These are phyloP conservation scores for Xylariales sp. DNA, from an alignment of 2,329 filamentous ascomycete species.

Conservation along the genomic window DNA sequence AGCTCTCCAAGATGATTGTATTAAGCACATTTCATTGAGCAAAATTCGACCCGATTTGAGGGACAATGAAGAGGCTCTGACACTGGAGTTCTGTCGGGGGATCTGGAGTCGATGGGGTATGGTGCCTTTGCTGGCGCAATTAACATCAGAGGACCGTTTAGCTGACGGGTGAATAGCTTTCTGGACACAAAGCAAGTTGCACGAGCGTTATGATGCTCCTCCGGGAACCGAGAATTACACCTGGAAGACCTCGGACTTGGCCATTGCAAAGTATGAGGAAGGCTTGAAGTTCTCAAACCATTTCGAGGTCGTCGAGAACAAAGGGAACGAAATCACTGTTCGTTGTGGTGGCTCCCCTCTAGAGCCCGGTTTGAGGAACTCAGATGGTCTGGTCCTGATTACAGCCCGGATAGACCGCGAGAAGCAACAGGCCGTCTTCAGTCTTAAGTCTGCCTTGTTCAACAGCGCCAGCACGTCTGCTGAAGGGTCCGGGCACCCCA, in stretches of 20 bases:
- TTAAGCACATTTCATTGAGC: conserved; percentile 56
- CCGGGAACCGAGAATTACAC: conserved; percentile 25
- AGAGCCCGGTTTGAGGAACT: conserved; percentile 21
- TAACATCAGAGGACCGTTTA: conserved; percentile 1
- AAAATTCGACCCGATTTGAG: conserved; percentile 63
- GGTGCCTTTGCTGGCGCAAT: conserved; percentile 18
- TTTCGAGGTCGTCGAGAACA: conserved; percentile 28
- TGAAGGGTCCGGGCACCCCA: conserved; percentile 15
- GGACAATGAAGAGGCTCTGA: conserved; percentile 52
- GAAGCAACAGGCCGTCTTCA: conserved; percentile 23
- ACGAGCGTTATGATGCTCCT: conserved; percentile 26
- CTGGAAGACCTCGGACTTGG: conserved; percentile 25
- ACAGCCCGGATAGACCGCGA: conserved; percentile 25
- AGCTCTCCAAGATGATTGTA: conserved; percentile 58
- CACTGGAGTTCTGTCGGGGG: conserved; percentile 62
- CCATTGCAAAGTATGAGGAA: conserved; percentile 20
- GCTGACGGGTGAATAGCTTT: conserved; percentile 39
- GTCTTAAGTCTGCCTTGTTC: conserved; percentile 26
- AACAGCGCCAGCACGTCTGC: conserved; percentile 20
- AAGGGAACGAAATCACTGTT: conserved; percentile 23
- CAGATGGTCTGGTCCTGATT: conserved; percentile 26
- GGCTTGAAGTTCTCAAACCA: conserved; percentile 28
- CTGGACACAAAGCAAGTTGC: conserved; percentile 25
- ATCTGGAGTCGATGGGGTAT: conserved; percentile 63
- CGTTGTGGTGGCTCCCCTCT: conserved; percentile 26